These are phyloP conservation scores for Penicillium decumbens DNA, from an alignment of 2,329 filamentous ascomycete genomes.

Conservation along the genomic window DNA sequence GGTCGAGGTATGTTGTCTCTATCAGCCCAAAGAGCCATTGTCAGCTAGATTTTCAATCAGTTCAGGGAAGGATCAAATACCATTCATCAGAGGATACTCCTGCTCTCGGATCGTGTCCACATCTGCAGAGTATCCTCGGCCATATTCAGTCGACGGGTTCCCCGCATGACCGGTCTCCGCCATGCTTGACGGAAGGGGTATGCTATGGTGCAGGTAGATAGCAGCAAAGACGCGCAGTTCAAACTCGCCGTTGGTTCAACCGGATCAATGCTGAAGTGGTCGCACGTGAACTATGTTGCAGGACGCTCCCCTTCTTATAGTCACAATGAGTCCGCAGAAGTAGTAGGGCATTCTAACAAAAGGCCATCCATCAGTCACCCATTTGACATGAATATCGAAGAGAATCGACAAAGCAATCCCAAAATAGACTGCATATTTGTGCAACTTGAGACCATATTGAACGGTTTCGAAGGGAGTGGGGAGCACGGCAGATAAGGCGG, in stretches of 20 bases:
- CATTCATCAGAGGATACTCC: slow-evolving; percentile 47
- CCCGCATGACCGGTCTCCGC: background rate
- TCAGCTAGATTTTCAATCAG: background rate
- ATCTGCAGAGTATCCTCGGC: slow-evolving; percentile 40
- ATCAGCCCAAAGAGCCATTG: background rate
- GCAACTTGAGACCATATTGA: slow-evolving; percentile 7
- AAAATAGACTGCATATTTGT: slow-evolving; percentile 9
- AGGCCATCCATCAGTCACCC: slow-evolving; percentile 2
- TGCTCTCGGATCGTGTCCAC: slow-evolving; percentile 45
- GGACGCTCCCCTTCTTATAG: background rate
- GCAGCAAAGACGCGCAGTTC: background rate
- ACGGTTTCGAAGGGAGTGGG: slow-evolving; percentile 3
- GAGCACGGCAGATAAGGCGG: slow-evolving; percentile 11
- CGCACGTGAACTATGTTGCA: background rate
- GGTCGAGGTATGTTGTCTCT: slow-evolving; percentile 81
- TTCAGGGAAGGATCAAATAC: slow-evolving; percentile 18
- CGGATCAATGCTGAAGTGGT: background rate
- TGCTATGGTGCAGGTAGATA: background rate
- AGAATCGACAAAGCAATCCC: slow-evolving; percentile 1
- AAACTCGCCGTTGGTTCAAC: background rate
- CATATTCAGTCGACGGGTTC: slow-evolving; percentile 14
- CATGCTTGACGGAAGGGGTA: background rate
- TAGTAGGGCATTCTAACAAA: background rate
- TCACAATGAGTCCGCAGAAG: background rate
- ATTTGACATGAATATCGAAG: background rate